Percentiles rank a stretch among this genome's conserved stretches.
phyloP scores from a whole-genome alignment of 73 alveolate genomes.

The Breviolum minutum region DNA sequence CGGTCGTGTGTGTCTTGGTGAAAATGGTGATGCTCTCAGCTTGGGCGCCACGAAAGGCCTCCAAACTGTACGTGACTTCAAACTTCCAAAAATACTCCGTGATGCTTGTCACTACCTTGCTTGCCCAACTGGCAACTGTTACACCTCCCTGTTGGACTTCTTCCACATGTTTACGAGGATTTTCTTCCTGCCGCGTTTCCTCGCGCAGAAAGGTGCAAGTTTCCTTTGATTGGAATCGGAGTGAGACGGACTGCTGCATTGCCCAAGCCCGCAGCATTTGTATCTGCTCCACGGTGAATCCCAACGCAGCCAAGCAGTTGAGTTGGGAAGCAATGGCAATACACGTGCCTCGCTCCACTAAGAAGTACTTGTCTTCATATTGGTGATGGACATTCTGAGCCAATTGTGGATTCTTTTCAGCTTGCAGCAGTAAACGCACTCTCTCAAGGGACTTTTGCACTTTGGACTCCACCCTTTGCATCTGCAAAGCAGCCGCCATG shows the following conservation, averaged over 20 bases:
- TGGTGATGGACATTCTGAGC: constrained; percentile 67
- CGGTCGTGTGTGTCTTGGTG: neutral
- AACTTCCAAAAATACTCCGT: constrained; percentile 72
- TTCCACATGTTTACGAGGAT: constrained; percentile 56
- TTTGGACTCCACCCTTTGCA: constrained; percentile 38
- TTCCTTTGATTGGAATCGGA: constrained; percentile 25
- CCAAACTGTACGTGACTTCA: constrained; percentile 49
- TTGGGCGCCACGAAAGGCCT: constrained; percentile 59
- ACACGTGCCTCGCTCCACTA: constrained; percentile 52
- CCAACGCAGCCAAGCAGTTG: constrained; percentile 51
- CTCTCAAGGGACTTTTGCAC: constrained; percentile 16
- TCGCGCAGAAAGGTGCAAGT: constrained; percentile 55
- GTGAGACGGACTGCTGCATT: neutral
- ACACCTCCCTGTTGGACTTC: constrained; percentile 49
- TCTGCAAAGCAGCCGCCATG: constrained; percentile 11
- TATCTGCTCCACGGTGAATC: neutral
- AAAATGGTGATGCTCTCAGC: neutral
- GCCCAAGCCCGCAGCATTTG: constrained; percentile 8
- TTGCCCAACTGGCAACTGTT: constrained; percentile 39
- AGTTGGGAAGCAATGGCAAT: constrained; percentile 46
- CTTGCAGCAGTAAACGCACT: constrained; percentile 40
- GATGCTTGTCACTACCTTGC: constrained; percentile 83
- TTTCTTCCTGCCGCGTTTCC: constrained; percentile 59
- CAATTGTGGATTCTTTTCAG: constrained; percentile 62
- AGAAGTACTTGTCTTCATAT: constrained; percentile 65